These are phyloP conservation scores for Lodderomyces orthopsilosis DNA, from an alignment of 1,139 yeast genomes.

Conservation along the genomic window DNA sequence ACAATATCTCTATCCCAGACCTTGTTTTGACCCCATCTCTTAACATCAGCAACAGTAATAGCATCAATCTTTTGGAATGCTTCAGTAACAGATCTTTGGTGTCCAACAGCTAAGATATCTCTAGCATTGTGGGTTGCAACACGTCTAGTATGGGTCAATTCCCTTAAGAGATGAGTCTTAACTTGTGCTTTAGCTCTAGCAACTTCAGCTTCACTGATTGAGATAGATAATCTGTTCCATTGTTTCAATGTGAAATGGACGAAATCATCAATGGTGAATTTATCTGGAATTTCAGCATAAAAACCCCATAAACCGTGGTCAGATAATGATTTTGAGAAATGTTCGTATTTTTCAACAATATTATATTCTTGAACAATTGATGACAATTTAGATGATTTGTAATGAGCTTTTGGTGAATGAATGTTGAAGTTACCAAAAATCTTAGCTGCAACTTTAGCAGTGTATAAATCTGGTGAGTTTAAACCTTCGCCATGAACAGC, in stretches of 20 bases:
- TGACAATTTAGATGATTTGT: slow-evolving; percentile 84
- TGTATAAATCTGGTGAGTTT: slow-evolving; percentile 61
- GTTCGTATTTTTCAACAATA: slow-evolving; percentile 67
- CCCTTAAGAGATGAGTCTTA: slow-evolving; percentile 57
- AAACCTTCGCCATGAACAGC: slow-evolving; percentile 72
- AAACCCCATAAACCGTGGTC: slow-evolving; percentile 86
- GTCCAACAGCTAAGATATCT: slow-evolving; percentile 58
- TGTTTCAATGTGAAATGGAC: slow-evolving; percentile 76
- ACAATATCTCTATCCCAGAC: slow-evolving; percentile 86
- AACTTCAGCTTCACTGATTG: slow-evolving; percentile 74
- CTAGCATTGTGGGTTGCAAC: slow-evolving; percentile 59
- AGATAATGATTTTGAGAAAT: slow-evolving; percentile 68
- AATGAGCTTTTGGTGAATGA: slow-evolving; percentile 52
- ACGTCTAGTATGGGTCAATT: slow-evolving; percentile 44
- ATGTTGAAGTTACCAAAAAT: slow-evolving; percentile 62
- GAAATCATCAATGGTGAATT: slow-evolving; percentile 64
- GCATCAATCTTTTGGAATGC: slow-evolving; percentile 61
- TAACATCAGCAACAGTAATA: slow-evolving; percentile 57
- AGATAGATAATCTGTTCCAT: slow-evolving; percentile 80
- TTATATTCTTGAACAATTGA: slow-evolving; percentile 70
- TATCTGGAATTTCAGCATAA: slow-evolving; percentile 60
- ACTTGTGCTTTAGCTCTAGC: slow-evolving; percentile 66
- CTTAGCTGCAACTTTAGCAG: slow-evolving; percentile 71
- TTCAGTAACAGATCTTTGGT: slow-evolving; percentile 59
- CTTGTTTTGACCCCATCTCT: slow-evolving; percentile 69